Base-by-base conservation (phyloP, 176 grass and related monocot species). In the Avena atlantica region DNA sequence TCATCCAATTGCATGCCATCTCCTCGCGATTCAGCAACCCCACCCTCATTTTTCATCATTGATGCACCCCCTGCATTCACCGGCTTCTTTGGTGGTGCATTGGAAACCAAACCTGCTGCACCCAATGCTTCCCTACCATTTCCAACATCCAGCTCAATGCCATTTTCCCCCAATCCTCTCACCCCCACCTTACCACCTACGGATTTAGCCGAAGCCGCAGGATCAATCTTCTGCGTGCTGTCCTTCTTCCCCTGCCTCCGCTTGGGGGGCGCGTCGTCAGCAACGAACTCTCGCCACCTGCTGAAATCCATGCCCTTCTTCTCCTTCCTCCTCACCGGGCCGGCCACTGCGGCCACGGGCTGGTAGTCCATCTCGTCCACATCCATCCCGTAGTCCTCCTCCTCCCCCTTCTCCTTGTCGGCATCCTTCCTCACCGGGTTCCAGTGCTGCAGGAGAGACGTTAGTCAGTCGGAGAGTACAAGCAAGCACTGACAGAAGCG, bases 281-380 rank as follows among this genome's bases (percentile, higher is more conserved):
- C 31, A 3, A 88, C 49, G 11, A 94, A 85, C 65, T 98, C 93
- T 44, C 86, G 63, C 92, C 94, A 94, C 74, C 48, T 78, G 85
- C 94, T 96, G 62, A 98, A 94, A 73, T 98, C 89, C 79, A 98
- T 78, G 31, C 78, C 83, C 68, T 96, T 94, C 89, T 89, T 98
- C 90, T 94, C 90, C 88, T 96, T 98, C 85, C 89, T 91, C 83
- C 67, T 78, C 9, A 98, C 76, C 3, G 94, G 97, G 0, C 81
- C 87, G 1, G 90, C 93, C 17, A 74, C 64, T 0, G 51, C 40
- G 0, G 90, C 91, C 0, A 78, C 66, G 0, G 72, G 64, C 16
- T 75, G 78, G 80, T 93, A 96, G 77, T 94, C 89, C 21, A 34
- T 85, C 16, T 85, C 90, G 60, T 98, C 88, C 79, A 56, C 48